These are phyloP conservation scores for Leccinum fuscescens DNA, from an alignment of 1,284 basidiomycete species.

Conservation along the genomic window DNA sequence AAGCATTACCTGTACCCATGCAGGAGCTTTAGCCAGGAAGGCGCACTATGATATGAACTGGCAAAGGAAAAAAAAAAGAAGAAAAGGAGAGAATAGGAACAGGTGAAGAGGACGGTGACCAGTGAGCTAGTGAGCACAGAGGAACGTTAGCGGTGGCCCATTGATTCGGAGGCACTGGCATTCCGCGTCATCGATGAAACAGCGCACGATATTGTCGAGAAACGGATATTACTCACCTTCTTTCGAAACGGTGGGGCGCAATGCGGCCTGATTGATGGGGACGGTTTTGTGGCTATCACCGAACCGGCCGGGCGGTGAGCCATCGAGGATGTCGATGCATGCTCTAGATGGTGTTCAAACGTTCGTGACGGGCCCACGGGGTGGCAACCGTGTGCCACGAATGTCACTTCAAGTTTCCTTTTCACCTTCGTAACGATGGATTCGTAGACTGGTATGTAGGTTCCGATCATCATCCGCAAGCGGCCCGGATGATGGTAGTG, in stretches of 20 bases:
- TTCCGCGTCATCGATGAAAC: constrained; percentile 19
- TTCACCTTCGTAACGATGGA: constrained; percentile 8
- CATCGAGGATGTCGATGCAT: constrained; percentile 3
- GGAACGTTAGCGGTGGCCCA: not conserved
- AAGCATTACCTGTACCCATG: constrained; percentile 12
- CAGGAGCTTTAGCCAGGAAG: constrained; percentile 23
- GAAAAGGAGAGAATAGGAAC: not conserved
- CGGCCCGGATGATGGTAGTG: constrained; percentile 3
- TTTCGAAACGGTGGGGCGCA: constrained; percentile 5
- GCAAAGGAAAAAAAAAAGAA: constrained; percentile 6
- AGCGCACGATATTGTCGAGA: constrained; percentile 22
- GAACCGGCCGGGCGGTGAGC: constrained; percentile 1
- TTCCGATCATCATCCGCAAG: constrained; percentile 30
- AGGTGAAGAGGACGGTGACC: constrained; percentile 25
- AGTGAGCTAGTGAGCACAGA: not conserved
- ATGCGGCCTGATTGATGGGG: constrained; percentile 4
- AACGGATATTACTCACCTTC: constrained; percentile 28
- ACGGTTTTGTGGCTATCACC: constrained; percentile 14
- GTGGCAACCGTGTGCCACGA: constrained; percentile 12
- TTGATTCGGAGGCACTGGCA: constrained; percentile 30
- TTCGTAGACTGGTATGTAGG: not conserved
- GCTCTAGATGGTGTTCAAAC: not conserved
- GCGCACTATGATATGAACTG: constrained; percentile 13
- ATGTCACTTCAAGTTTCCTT: constrained; percentile 13
- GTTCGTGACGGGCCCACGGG: not conserved